phyloP scores from a whole-genome alignment of 371 early-diverging fungal species.

The Fennellomyces sp. region DNA sequence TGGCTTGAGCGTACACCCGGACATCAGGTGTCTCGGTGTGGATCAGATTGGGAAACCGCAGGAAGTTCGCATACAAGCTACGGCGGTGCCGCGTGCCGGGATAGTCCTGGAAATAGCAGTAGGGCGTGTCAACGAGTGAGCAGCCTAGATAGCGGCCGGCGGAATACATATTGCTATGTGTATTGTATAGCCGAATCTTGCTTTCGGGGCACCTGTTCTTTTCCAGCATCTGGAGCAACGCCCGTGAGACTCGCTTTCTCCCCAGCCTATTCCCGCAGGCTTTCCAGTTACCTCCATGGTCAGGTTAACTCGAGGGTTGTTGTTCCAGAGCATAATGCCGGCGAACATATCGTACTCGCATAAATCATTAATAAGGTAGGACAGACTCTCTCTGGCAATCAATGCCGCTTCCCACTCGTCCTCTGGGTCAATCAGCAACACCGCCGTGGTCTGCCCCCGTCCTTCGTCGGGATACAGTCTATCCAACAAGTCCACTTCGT shows the following conservation, averaged over 20 bases:
- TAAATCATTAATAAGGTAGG: constrained; percentile 50
- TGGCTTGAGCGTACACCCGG: constrained; percentile 53
- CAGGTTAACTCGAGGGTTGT: constrained; percentile 51
- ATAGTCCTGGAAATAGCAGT: constrained; percentile 69
- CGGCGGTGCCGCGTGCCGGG: constrained; percentile 46
- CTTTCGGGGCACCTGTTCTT: constrained; percentile 29
- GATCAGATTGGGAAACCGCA: constrained; percentile 55
- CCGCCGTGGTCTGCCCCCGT: constrained; percentile 50
- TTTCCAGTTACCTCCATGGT: constrained; percentile 44
- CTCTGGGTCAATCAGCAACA: constrained; percentile 33
- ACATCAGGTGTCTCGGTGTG: constrained; percentile 56
- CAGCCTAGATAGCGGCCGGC: constrained; percentile 67
- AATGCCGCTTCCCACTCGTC: constrained; percentile 12
- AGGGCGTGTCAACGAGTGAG: constrained; percentile 57
- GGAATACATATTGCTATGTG: constrained; percentile 51
- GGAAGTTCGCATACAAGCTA: constrained; percentile 65
- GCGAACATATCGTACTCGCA: constrained; percentile 67
- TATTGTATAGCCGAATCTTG: constrained; percentile 53
- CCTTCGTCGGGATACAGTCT: constrained; percentile 63
- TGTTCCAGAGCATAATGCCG: constrained; percentile 63
- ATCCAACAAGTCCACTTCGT: constrained; percentile 49
- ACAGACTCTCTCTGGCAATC: constrained; percentile 37
- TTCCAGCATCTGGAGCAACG: constrained; percentile 2
- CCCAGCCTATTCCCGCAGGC: neutral
- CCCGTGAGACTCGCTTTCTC: neutral